These are phyloP conservation scores for Madurella fahalii DNA, from an alignment of 2,329 filamentous ascomycete genomes.

Conservation along the genomic window DNA sequence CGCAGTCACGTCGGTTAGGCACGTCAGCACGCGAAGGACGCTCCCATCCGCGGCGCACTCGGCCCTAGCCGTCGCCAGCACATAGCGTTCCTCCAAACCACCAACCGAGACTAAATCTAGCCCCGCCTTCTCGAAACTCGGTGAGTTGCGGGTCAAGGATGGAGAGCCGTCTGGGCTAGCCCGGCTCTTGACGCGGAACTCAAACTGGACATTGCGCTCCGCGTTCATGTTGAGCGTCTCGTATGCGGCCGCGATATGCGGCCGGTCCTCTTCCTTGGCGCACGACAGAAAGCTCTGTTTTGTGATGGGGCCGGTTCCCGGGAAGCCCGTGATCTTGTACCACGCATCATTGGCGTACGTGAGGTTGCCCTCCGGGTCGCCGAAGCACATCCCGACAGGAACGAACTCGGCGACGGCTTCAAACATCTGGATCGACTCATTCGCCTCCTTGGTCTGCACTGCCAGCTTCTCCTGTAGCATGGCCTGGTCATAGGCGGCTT, in stretches of 20 bases:
- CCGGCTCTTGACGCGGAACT: slow-evolving; percentile 42
- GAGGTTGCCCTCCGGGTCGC: slow-evolving; percentile 59
- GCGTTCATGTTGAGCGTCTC: slow-evolving; percentile 36
- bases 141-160: slow-evolving; percentile 31
- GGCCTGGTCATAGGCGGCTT: slow-evolving; percentile 64
- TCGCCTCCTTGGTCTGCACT: slow-evolving; percentile 47
- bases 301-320: slow-evolving; percentile 27
- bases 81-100: slow-evolving; percentile 37
- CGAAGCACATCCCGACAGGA: slow-evolving; percentile 70
- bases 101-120: slow-evolving; percentile 33
- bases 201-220: slow-evolving; percentile 40
- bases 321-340: slow-evolving; percentile 48
- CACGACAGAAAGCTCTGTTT: slow-evolving; percentile 39
- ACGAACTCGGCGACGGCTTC: slow-evolving; percentile 68
- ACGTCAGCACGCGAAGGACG: slow-evolving; percentile 45
- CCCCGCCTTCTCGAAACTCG: slow-evolving; percentile 35
- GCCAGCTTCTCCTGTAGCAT: slow-evolving; percentile 63
- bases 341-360: slow-evolving; percentile 69
- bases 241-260: slow-evolving; percentile 39
- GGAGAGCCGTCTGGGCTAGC: slow-evolving; percentile 23
- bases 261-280: slow-evolving; percentile 44
- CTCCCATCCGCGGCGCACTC: slow-evolving; percentile 42
- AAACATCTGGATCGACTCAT: slow-evolving; percentile 60
- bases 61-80: slow-evolving; percentile 45
- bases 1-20: slow-evolving; percentile 48